Evolutionary conservation across 106 monocot genomes (phyloP).

Genomic region (Acorus calamus): DNA sequence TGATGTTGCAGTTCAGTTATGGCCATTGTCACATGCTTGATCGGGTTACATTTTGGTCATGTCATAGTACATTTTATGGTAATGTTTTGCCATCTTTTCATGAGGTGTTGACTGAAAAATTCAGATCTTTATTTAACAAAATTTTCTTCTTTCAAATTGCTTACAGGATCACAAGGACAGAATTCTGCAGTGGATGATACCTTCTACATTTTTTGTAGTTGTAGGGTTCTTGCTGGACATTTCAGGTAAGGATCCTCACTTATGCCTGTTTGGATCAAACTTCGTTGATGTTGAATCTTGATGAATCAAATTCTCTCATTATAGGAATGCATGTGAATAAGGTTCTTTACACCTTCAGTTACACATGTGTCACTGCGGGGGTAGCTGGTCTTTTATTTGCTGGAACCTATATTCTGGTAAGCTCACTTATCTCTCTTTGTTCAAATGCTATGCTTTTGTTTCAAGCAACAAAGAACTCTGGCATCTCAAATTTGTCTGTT

Average conservation of each 20-base stretch:
- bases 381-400: slow-evolving; percentile 59
- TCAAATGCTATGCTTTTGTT: not conserved
- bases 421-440: not conserved
- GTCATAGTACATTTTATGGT: slow-evolving; percentile 78
- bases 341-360: slow-evolving; percentile 68
- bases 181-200: slow-evolving; percentile 57
- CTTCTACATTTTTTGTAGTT: slow-evolving; percentile 53
- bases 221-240: slow-evolving; percentile 55
- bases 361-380: slow-evolving; percentile 69
- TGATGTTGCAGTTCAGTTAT: slow-evolving; percentile 57
- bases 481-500: too few species aligned
- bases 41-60: slow-evolving; percentile 87
- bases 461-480: not conserved
- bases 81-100: too few species aligned
- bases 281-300: too few species aligned
- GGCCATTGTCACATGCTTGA: slow-evolving; percentile 84
- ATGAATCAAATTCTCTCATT: too few species aligned
- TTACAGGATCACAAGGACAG: slow-evolving; percentile 66
- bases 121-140: not conserved
- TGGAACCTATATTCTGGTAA: slow-evolving; percentile 66
- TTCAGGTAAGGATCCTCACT: slow-evolving; percentile 30
- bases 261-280: not conserved
- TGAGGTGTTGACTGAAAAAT: not conserved
- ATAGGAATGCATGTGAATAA: slow-evolving; percentile 87
- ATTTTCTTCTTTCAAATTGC: not conserved